phyloP scores from a whole-genome alignment of 192 early-diverging fungal genomes.

The Chytriomyces confervae region DNA sequence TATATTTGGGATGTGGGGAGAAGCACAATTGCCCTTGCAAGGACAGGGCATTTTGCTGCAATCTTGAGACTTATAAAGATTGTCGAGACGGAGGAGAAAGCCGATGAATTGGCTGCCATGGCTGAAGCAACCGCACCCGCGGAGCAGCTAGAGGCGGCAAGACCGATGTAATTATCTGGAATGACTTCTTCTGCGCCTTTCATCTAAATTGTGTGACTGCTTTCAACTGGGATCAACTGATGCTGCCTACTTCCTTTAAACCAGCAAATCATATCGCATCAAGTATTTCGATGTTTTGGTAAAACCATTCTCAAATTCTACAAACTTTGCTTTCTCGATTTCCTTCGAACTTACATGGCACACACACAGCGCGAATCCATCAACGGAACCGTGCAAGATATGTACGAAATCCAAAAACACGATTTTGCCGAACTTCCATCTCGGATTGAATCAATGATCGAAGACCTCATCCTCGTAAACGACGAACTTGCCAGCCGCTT shows the following conservation, averaged over 20 bases:
- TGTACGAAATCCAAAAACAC: conserved; percentile 67
- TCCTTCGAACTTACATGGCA: no score
- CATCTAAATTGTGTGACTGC: background rate
- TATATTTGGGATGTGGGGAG: conserved; percentile 88
- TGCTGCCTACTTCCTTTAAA: conserved; percentile 33
- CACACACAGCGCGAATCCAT: conserved; percentile 61
- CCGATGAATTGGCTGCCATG: conserved; percentile 75
- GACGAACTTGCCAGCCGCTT: conserved; percentile 88
- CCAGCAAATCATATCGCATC: conserved; percentile 75
- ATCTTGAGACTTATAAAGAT: conserved; percentile 94
- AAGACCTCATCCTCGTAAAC: conserved; percentile 85
- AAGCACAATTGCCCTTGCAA: conserved; percentile 79
- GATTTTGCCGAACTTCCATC: conserved; percentile 68
- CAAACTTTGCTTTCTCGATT: conserved; percentile 15
- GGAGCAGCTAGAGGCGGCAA: conserved; percentile 19
- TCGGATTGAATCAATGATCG: conserved; percentile 80
- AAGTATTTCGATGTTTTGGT: conserved; percentile 77
- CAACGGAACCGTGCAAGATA: conserved; percentile 64
- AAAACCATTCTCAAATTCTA: background rate
- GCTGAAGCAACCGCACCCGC: conserved; percentile 41
- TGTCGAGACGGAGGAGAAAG: conserved; percentile 90
- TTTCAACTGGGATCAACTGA: background rate
- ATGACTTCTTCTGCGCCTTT: no score
- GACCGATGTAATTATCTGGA: conserved; percentile 13
- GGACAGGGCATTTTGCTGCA: conserved; percentile 65